Evolutionary conservation across 1,139 yeast genomes (phyloP).

Genomic region (Yamadazyma pseudoaaseri): DNA sequence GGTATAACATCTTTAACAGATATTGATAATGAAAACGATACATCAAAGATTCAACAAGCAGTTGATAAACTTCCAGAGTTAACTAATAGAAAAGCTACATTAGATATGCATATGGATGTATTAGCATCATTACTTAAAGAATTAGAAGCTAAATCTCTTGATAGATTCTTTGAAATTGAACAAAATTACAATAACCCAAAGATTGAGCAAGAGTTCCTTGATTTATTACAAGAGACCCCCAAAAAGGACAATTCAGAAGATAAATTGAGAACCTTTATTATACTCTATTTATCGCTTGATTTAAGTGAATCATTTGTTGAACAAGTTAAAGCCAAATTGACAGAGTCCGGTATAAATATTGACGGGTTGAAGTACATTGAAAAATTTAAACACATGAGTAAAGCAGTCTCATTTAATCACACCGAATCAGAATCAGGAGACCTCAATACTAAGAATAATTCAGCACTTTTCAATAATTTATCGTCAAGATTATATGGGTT

Average conservation of each 20-base stretch:
- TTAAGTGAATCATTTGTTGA: constrained; percentile 61
- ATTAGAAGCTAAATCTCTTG: constrained; percentile 80
- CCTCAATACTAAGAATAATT: constrained; percentile 23
- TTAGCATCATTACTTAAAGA: constrained; percentile 81
- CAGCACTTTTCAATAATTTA: constrained; percentile 74
- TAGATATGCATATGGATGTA: constrained; percentile 97
- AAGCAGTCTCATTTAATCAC: constrained; percentile 44
- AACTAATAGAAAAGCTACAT: constrained; percentile 80
- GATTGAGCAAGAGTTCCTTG: constrained; percentile 57
- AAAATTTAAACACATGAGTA: constrained; percentile 76
- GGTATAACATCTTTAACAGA: constrained; percentile 73
- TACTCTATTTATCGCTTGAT: constrained; percentile 56
- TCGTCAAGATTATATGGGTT: constrained; percentile 77
- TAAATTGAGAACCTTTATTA: constrained; percentile 84
- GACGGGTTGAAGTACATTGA: constrained; percentile 74
- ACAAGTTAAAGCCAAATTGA: constrained; percentile 65
- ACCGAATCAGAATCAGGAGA: constrained; percentile 14
- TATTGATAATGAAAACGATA: constrained; percentile 45
- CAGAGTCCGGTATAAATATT: constrained; percentile 51
- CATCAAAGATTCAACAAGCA: constrained; percentile 80
- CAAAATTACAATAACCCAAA: constrained; percentile 69
- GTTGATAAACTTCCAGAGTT: constrained; percentile 90
- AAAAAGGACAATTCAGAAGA: constrained; percentile 65
- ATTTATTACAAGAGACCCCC: constrained; percentile 48
- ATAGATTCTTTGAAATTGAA: constrained; percentile 90